Evolutionary conservation across 768 basidiomycete genomes (phyloP).

Genomic region (Hericium alpestre): DNA sequence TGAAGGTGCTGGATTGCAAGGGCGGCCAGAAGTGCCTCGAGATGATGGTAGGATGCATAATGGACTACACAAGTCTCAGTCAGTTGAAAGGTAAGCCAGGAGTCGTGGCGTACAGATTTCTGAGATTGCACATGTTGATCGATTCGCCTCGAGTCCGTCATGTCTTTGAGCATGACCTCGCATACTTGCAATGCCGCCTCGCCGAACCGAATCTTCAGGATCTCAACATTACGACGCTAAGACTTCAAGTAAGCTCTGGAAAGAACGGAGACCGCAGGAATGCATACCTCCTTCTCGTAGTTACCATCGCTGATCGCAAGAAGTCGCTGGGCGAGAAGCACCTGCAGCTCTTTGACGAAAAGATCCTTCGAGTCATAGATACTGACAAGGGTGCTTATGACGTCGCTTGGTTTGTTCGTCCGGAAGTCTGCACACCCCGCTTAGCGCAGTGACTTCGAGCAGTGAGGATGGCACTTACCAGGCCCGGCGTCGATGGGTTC

Average conservation of each 20-base stretch:
- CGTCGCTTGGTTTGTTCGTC: constrained; percentile 82
- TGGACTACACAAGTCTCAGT: constrained; percentile 31
- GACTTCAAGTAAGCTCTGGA: not conserved
- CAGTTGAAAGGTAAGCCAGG: not conserved
- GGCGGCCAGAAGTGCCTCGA: constrained; percentile 94
- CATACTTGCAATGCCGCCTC: constrained; percentile 88
- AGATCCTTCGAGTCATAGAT: constrained; percentile 97
- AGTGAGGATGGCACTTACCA: constrained; percentile 34
- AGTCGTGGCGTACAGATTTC: constrained; percentile 36
- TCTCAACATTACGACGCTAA: constrained; percentile 86
- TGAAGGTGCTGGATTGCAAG: constrained; percentile 59
- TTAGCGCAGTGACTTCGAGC: not conserved
- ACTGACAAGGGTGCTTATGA: constrained; percentile 91
- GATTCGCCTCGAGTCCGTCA: constrained; percentile 87
- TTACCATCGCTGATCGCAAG: constrained; percentile 73
- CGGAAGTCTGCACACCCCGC: constrained; percentile 61
- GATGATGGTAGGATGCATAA: constrained; percentile 82
- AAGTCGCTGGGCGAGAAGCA: constrained; percentile 79
- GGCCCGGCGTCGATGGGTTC: constrained; percentile 96
- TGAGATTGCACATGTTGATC: constrained; percentile 82
- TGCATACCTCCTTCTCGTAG: constrained; percentile 52
- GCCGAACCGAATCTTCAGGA: constrained; percentile 91
- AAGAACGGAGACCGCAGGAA: not conserved
- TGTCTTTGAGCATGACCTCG: constrained; percentile 96
- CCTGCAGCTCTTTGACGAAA: constrained; percentile 92